A percentile compares a stretch with the other conserved stretches of the same genome.
phyloP scores from a whole-genome alignment of 106 monocot species.

The Phalaenopsis aphrodite region DNA sequence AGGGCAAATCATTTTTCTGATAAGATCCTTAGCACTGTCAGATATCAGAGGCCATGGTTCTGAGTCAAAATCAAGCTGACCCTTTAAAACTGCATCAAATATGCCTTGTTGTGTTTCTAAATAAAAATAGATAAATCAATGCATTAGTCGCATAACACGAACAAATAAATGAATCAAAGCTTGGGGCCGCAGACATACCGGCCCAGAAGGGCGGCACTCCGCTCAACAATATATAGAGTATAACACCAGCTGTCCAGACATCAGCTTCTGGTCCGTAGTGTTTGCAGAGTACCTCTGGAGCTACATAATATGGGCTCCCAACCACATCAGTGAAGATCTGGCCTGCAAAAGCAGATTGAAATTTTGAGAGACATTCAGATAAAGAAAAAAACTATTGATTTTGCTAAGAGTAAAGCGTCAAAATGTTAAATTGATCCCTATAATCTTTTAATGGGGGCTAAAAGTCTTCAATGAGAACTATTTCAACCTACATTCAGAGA shows the following conservation, averaged over 20 bases:
- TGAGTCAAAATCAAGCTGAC: slow-evolving; percentile 56
- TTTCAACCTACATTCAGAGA: too few relatives aligned
- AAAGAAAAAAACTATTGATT: not conserved
- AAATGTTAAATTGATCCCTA: too few relatives aligned
- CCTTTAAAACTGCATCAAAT: slow-evolving; percentile 66
- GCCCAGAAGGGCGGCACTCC: slow-evolving; percentile 66
- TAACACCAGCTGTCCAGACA: slow-evolving; percentile 65
- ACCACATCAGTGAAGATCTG: slow-evolving; percentile 58
- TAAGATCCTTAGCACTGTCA: slow-evolving; percentile 61
- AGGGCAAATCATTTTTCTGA: slow-evolving; percentile 52
- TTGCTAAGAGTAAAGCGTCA: too few relatives aligned
- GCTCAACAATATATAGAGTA: slow-evolving; percentile 53
- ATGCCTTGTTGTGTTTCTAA: slow-evolving; percentile 71
- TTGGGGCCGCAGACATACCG: slow-evolving; percentile 15
- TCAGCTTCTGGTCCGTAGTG: slow-evolving; percentile 52
- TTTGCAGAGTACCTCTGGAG: slow-evolving; percentile 53
- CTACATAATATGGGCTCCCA: slow-evolving; percentile 59
- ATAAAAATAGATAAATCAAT: not conserved
- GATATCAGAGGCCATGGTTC: slow-evolving; percentile 65
- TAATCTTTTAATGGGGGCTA: too few relatives aligned
- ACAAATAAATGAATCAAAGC: not conserved
- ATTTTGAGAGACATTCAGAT: not conserved
- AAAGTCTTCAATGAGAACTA: too few relatives aligned
- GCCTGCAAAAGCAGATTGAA: slow-evolving; percentile 20
- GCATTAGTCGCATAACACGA: not conserved